Conservation (phyloP, 495 filamentous ascomycete genomes). For the Penicillium soppii region DNA sequence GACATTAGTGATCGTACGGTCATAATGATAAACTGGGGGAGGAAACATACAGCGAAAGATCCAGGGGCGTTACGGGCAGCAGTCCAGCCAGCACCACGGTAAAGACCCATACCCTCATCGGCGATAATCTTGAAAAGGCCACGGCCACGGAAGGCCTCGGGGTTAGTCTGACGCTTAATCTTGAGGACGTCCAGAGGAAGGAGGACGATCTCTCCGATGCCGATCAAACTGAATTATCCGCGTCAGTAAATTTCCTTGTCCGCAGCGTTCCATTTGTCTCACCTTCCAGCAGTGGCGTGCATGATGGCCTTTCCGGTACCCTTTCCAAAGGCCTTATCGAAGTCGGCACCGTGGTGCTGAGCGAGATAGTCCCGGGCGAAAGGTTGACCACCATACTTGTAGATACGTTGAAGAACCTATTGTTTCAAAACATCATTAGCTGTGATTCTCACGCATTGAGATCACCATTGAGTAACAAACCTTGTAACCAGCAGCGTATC, state of each 20-base stretch:
- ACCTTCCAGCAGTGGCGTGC: conserved; percentile 95
- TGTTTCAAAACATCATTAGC: neutral
- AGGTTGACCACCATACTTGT: conserved; percentile 98
- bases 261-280: conserved; percentile 10
- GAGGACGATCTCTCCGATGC: conserved; percentile 94
- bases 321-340: conserved; percentile 88
- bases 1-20: conserved; percentile 15
- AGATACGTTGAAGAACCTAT: conserved; percentile 86
- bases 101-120: conserved; percentile 95
- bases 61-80: conserved; percentile 96
- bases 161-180: conserved; percentile 99
- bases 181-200: conserved; percentile 96
- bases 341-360: conserved; percentile 74
- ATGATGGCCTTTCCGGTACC: conserved; percentile 98
- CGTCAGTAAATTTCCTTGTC: neutral
- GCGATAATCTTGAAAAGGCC: conserved; percentile 84
- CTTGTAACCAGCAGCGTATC: conserved; percentile 98
- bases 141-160: conserved; percentile 93
- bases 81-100: conserved; percentile 96
- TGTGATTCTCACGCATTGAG: neutral
- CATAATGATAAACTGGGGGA: neutral
- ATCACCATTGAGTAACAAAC: conserved; percentile 38
- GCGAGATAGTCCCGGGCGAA: conserved; percentile 89
- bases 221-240: conserved; percentile 67
- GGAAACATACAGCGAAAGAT: conserved; percentile 82